Evolutionary conservation across 2,329 filamentous ascomycete species (phyloP).

Genomic region (Furcasterigmium sp.): DNA sequence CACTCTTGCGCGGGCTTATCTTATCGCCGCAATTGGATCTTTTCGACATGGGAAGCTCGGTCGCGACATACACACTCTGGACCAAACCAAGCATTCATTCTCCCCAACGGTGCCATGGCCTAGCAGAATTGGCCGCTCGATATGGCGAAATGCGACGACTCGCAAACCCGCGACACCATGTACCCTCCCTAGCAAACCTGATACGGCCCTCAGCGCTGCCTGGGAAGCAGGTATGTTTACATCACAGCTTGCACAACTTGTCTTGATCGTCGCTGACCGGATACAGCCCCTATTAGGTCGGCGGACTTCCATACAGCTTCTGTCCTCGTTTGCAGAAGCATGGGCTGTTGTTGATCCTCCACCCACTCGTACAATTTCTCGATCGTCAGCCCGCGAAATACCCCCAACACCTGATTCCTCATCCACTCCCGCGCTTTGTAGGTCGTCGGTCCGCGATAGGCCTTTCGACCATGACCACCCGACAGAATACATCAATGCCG

Average conservation of each 20-base stretch:
- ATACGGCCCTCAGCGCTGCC: constrained; percentile 2
- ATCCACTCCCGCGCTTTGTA: too few relatives aligned
- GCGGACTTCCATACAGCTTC: not conserved
- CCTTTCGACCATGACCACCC: too few relatives aligned
- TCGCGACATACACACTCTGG: not conserved
- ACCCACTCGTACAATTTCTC: too few relatives aligned
- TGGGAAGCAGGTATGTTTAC: constrained; percentile 1
- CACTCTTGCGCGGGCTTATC: constrained; percentile 1
- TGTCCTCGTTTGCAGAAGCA: not conserved
- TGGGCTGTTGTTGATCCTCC: not conserved
- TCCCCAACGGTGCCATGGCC: not conserved
- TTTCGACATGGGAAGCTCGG: not conserved
- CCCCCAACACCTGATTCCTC: too few relatives aligned
- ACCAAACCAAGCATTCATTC: not conserved
- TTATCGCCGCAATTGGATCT: constrained; percentile 4
- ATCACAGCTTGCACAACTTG: too few relatives aligned
- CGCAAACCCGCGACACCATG: constrained; percentile 6
- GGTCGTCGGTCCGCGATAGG: too few relatives aligned
- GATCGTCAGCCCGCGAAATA: too few relatives aligned
- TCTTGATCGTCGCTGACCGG: not conserved
- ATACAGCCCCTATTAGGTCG: not conserved
- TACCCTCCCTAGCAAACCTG: constrained; percentile 7
- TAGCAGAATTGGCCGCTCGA: not conserved
- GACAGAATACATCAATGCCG: not conserved
- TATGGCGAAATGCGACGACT: constrained; percentile 13